These are phyloP conservation scores for Protostelium mycophagum DNA, from an alignment of 78 protist species.

Conservation along the genomic window DNA sequence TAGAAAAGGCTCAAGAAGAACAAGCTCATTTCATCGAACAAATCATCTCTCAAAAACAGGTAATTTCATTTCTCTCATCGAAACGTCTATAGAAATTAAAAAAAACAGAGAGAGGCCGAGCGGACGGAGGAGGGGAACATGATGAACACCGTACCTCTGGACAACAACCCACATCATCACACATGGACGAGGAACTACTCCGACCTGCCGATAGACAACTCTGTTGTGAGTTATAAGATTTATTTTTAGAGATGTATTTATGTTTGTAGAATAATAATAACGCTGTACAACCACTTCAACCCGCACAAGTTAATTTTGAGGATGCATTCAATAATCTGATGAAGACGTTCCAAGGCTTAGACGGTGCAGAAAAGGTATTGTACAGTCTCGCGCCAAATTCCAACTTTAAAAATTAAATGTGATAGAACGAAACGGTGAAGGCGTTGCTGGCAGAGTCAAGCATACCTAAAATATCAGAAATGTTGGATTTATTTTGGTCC, in stretches of 20 bases:
- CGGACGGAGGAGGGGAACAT: too few species aligned
- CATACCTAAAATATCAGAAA: not conserved
- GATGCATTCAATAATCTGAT: not conserved
- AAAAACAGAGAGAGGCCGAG: too few species aligned
- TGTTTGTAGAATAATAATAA: not conserved
- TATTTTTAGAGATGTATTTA: too few species aligned
- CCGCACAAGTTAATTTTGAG: not conserved
- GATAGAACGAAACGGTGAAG: not conserved
- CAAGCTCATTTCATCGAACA: conserved; percentile 42
- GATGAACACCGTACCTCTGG: too few species aligned
- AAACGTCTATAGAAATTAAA: too few species aligned
- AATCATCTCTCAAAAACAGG: conserved; percentile 6
- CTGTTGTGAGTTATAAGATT: too few species aligned
- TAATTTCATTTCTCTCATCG: too few species aligned
- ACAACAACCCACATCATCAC: too few species aligned
- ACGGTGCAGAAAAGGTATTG: not conserved
- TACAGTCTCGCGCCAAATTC: not conserved
- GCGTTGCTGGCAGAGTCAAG: not conserved
- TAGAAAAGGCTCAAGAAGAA: conserved; percentile 39
- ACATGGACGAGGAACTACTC: too few species aligned
- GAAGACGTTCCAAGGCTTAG: not conserved
- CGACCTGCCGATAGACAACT: too few species aligned
- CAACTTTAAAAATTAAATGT: not conserved
- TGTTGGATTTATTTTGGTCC: not conserved
- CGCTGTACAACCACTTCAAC: not conserved